Base-by-base conservation (phyloP, 177 flowering plant genomes). In the Vitis hybrid region DNA sequence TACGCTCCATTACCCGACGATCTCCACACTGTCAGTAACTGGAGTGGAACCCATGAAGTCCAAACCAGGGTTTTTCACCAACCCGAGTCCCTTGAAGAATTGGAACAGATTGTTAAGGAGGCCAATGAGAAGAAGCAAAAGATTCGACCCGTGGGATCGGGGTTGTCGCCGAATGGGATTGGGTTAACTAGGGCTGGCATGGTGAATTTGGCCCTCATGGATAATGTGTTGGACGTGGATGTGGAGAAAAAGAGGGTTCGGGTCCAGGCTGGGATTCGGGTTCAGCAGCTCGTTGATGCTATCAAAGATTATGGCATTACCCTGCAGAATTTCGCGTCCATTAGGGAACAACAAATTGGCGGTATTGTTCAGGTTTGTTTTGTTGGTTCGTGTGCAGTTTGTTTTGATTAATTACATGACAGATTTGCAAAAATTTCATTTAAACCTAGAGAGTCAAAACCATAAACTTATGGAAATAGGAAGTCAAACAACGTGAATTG, bases 1-100 rank as follows among this genome's bases (percentile, higher is more conserved):
- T 95, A 90, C 82, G 97, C 97, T 10, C 93, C 99, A 0, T 71
- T 95, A 10, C 99, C 99, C 14, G 94, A 94, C 0, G 98, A 95
- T 70, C 97, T 95, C 73, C 99, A 95, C 84, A 87, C 97, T 7
- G 89, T 95, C 60, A 82, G 97, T 72, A 95, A 93, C 71, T 95
- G 99, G 99, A 95, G 99, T 70, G 99, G 96, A 10, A 95, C 99
- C 64, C 99, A 93, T 75, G 97, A 93, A 79, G 99, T 93, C 32
- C 93, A 83, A 67, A 90, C 98, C 58, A 82, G 96, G 62, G 73
- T 74, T 57, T 95, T 91, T 67, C 70, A 83, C 18, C 98, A 95
- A 79, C 99, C 99, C 1, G 99, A 95, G 80, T 74, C 3, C 48
- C 56, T 90, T 0, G 73, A 71, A 6, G 83, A 93, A 65, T 78